These are phyloP conservation scores for Xylaria intraflava DNA, from an alignment of 495 filamentous ascomycete genomes.

Conservation along the genomic window DNA sequence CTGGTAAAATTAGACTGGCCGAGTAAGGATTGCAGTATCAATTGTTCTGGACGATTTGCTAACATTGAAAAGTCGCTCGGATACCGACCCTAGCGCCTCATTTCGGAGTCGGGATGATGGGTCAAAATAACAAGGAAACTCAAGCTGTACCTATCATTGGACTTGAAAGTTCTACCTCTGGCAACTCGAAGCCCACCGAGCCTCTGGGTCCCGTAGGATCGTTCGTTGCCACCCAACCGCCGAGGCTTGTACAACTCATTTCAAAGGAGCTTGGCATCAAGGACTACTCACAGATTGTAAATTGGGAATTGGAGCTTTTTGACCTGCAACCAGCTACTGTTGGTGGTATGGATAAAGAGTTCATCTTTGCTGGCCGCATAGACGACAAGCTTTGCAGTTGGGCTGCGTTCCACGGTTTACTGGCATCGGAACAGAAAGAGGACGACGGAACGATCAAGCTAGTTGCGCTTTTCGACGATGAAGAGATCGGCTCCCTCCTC, in stretches of 20 bases:
- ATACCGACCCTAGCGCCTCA: conserved; percentile 92
- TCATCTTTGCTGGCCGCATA: conserved; percentile 91
- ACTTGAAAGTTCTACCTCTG: conserved; percentile 64
- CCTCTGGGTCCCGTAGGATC: conserved; percentile 45
- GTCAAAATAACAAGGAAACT: conserved; percentile 81
- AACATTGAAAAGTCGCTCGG: conserved; percentile 55
- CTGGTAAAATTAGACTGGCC: conserved; percentile 91
- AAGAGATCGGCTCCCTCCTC: conserved; percentile 86
- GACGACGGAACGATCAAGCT: conserved; percentile 64
- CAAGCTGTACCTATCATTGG: conserved; percentile 93
- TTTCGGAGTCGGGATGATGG: conserved; percentile 74
- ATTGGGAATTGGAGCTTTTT: conserved; percentile 97
- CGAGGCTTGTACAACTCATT: conserved; percentile 77
- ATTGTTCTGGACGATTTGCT: conserved; percentile 3
- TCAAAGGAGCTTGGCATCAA: conserved; percentile 62
- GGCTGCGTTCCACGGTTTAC: conserved; percentile 79
- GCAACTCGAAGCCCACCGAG: conserved; percentile 27
- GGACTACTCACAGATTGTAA: conserved; percentile 67
- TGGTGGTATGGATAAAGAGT: conserved; percentile 83
- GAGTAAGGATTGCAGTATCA: conserved; percentile 28
- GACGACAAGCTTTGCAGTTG: conserved; percentile 97
- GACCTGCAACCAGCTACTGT: conserved; percentile 80
- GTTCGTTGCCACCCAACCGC: conserved; percentile 76
- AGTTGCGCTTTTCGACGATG: conserved; percentile 88
- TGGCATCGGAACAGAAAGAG: conserved; percentile 51